phyloP scores from a whole-genome alignment of 768 basidiomycete genomes.

The Psilocybe cyanescens region DNA sequence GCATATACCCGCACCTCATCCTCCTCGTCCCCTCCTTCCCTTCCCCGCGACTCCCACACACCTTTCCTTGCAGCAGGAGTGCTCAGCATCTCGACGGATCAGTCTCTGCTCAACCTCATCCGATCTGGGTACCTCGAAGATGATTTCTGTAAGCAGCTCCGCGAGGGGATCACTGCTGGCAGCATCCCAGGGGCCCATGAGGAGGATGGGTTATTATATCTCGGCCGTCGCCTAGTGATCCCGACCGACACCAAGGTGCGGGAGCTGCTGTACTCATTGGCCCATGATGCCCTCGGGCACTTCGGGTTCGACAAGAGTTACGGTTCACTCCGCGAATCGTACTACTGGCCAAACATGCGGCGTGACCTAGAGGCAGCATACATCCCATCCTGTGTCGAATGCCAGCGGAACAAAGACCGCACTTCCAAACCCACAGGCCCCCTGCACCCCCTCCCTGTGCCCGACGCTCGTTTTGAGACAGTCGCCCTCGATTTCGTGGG shows the following conservation, averaged over 20 bases:
- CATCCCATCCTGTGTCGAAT: constrained; percentile 34
- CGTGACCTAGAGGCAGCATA: constrained; percentile 33
- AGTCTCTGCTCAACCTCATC: background rate
- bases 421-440: constrained; percentile 34
- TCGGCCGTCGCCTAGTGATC: constrained; percentile 26
- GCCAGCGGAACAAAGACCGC: constrained; percentile 39
- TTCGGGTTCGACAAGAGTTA: constrained; percentile 40
- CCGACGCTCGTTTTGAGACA: constrained; percentile 11
- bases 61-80: background rate
- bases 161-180: no score
- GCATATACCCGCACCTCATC: background rate
- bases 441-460: constrained; percentile 25
- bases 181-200: background rate
- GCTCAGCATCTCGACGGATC: background rate
- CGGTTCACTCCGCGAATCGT: constrained; percentile 20
- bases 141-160: background rate
- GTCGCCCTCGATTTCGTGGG: constrained; percentile 33
- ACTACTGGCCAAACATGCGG: constrained; percentile 42
- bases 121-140: background rate
- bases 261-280: constrained; percentile 26
- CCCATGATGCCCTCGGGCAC: constrained; percentile 34
- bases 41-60: no score
- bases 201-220: constrained; percentile 24
- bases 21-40: no score
- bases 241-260: constrained; percentile 23